A percentile compares a stretch with the other conserved stretches of the same genome.
Conservation (phyloP, 768 basidiomycete species). For the Boletus rex-veris region DNA sequence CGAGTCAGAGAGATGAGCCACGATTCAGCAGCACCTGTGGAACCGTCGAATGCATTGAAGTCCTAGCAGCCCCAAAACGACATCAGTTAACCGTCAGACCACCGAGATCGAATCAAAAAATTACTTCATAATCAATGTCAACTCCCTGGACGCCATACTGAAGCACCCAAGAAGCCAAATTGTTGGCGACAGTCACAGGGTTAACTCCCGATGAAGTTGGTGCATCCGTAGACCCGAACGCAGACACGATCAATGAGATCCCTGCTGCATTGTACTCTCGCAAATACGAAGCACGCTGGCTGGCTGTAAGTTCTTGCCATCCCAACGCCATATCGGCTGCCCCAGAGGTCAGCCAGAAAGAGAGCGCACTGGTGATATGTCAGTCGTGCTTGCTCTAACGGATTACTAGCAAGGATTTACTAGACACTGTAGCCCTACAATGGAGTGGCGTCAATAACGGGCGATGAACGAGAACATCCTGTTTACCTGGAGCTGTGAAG, state of each 20-base stretch:
- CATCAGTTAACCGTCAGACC: neutral
- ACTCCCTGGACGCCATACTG: slow-evolving; percentile 47
- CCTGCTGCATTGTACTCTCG: slow-evolving; percentile 50
- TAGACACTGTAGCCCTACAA: slow-evolving; percentile 31
- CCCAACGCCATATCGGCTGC: slow-evolving; percentile 41
- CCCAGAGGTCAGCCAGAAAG: slow-evolving; percentile 41
- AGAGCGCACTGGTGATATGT: slow-evolving; percentile 27
- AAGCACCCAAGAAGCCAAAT: slow-evolving; percentile 42
- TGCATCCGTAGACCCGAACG: slow-evolving; percentile 40
- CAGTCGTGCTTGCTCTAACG: neutral
- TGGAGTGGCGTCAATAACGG: neutral
- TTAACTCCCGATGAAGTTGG: slow-evolving; percentile 40
- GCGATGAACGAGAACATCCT: neutral
- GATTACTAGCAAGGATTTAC: slow-evolving; percentile 10
- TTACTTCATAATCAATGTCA: slow-evolving; percentile 49
- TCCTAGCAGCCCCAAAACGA: slow-evolving; percentile 15
- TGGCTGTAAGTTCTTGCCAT: slow-evolving; percentile 38
- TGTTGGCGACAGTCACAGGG: slow-evolving; percentile 36
- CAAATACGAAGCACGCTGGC: slow-evolving; percentile 39
- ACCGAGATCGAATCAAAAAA: neutral
- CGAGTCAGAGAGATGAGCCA: slow-evolving; percentile 32
- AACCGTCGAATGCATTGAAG: slow-evolving; percentile 35
- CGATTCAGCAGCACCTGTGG: slow-evolving; percentile 15
- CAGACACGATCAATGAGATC: slow-evolving; percentile 53
- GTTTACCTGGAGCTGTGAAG: slow-evolving; percentile 40